Base-by-base conservation (phyloP, 2,329 filamentous ascomycete species). In the Hirsutella rhossiliensis region DNA sequence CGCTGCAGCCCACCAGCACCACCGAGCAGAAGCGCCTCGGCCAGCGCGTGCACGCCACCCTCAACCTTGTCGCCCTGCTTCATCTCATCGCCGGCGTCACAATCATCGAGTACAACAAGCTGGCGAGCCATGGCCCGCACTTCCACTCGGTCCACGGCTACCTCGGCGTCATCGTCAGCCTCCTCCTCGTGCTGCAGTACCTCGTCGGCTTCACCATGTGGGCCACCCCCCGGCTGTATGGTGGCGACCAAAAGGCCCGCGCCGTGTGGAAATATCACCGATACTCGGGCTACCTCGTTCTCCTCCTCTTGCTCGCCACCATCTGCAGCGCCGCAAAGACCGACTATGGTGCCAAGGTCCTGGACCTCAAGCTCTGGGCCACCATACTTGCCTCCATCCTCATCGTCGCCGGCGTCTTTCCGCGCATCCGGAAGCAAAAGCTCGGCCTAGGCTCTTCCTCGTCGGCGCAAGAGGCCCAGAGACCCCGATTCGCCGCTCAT, bases 231-330 rank as follows among this genome's bases (percentile, higher is more conserved):
- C 57, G 59, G 1, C 55, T 94, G 1, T 94, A 90, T 54, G 89
- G 89, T 5, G 80, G 86, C 45, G 79, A 82, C 49, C 80, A 86
- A 23, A 80, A 79, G 3, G 90, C 88, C 18, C 94, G 89, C 72
- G 71, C 71, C 20, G 62, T 95, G 37, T 97, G 90, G 73, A 96
- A 94, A 65, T 95, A 89, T 56, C 92, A 97, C 62, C 78, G 90
- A 28, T 65, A 75, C 43, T 74, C 72, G 19, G 92, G 90, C 2
- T 97, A 98, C 59, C 51, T 78, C 8, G 67, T 89, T 46, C 65
- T 90, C 43, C 56, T 82, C 42, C 55, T 94, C 54, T 71, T 90
- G 48, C 64, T 94, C 48, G 78, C 76, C 11, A 92, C 89, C 0
- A 74, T 94, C 34, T 68, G 75, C 41, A 81, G 82, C 20, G 86